Evolutionary conservation across 2,329 filamentous ascomycete genomes (phyloP), one percentile per base, ranked within the genome.

Genomic region (Colletotrichum sp.): DNA sequence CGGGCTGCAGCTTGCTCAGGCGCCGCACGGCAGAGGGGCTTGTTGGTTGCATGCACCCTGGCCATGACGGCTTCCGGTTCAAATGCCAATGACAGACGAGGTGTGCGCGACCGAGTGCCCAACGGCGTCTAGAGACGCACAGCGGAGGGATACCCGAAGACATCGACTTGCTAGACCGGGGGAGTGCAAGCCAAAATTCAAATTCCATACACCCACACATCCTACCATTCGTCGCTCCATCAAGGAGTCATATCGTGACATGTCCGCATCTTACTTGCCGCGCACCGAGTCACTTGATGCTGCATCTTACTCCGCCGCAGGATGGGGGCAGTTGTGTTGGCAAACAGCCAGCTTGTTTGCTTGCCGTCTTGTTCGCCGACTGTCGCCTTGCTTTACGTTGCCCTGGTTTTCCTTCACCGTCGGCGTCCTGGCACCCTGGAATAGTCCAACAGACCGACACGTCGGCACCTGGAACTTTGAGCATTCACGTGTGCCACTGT

Each of bases 191-290:
- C 68, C 68, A 57, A 62, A 74, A 57, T 13, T 63, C 24, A 31
- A 51, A 55, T 63, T 24, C 57, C 68, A 63, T 62, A 51, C 61
- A 33, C 61, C 61, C 61, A 51, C 31, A 64, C 27, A 36, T 59
- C 15, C 65, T 58, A 18, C 24, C 47, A 29, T 57, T 54, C 54
- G 21, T 59, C 27, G 29, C 33, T 70, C 24, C 64, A 47, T 63
- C 62, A 38, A 66, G 55, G 68, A 74, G 43, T 74, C 68, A 74
- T 66, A 73, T 74, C 62, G 72, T 74, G 72, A 74, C 72, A 74
- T 74, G 72, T 74, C 68, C 54, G 57, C 68, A 74, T 74, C 68
- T 63, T 74, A 74, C 68, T 74, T 74, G 72, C 57, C 65, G 68
- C 57, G 43, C 62, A 51, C 68, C 62, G 34, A 54, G 63, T 74